Evolutionary conservation across 1,284 basidiomycete species (phyloP), one percentile per base, ranked within the genome.

Genomic region (Ganoderma sp.): DNA sequence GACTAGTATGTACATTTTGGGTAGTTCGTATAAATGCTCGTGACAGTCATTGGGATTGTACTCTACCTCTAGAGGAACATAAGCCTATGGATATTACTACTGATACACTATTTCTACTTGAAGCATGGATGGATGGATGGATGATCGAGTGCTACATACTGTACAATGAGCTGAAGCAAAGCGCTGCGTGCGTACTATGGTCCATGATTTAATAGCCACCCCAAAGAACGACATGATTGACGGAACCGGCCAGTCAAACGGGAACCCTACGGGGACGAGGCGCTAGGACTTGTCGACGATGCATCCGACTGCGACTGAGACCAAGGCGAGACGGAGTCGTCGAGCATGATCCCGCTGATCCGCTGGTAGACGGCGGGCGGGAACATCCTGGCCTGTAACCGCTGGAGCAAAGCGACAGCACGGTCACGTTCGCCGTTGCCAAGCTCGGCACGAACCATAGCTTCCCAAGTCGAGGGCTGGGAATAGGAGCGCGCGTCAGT

Each of bases 391-490:
- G 87, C 84, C 80, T 90, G 89, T 76, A 98, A 85, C 58, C 95
- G 85, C 64, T 89, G 85, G 22, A 98, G 83, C 0, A 99, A 82
- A 1, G 83, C 85, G n/a, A 87, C 70, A 0, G 96, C 97, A 15
- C 84, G 83, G 52, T 90, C 87, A 19, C 87, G 86, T 73, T 95
- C 86, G 10, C 95, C 95, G 62, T 86, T 87, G 19, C 88, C 88
- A 10, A 99, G 83, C 79, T 99, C 98, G 3, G 94, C 94, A 25
- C 94, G 88, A 72, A 99, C 91, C 96, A 99, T 99, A 6, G 89
- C 89, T 78, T 98, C 96, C 90, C 94, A 96, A 0, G 94, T 94
- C 54, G 93, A 94, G 19, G 93, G 91, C 90, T 94, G 74, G 2
- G 50, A 69, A 56, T 17, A 15, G 37, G 37, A 39, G 17, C 32